phyloP scores from a whole-genome alignment of 192 early-diverging fungal genomes.

The Pilaira anomala region DNA sequence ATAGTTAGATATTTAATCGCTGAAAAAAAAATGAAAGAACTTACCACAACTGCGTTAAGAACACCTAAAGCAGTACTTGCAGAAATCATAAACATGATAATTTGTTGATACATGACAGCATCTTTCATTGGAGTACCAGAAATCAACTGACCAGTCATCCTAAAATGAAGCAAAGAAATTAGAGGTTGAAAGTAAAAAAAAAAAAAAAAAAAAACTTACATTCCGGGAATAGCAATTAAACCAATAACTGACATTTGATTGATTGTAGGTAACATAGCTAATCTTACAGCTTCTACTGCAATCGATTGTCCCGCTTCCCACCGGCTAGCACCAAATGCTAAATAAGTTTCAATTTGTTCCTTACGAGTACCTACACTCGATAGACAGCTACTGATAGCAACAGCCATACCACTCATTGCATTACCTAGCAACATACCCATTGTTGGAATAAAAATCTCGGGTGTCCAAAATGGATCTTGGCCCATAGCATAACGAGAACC shows the following conservation, averaged over 20 bases:
- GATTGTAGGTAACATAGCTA: constrained; percentile 76
- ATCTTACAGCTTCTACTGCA: constrained; percentile 64
- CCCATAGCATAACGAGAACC: constrained; percentile 71
- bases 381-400: constrained; percentile 62
- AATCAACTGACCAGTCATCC: constrained; percentile 84
- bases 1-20: neutral
- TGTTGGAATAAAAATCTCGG: constrained; percentile 80
- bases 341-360: constrained; percentile 38
- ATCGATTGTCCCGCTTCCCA: constrained; percentile 82
- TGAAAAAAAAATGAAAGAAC: neutral
- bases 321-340: constrained; percentile 75
- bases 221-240: constrained; percentile 81
- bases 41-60: constrained; percentile 47
- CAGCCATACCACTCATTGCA: constrained; percentile 67
- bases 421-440: constrained; percentile 90
- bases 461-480: constrained; percentile 65
- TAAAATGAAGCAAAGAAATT: no score
- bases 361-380: constrained; percentile 44
- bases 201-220: constrained; percentile 39
- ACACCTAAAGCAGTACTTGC: constrained; percentile 65
- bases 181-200: no score
- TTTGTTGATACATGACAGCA: constrained; percentile 77
- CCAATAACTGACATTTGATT: constrained; percentile 85
- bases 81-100: constrained; percentile 86
- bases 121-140: constrained; percentile 78